Evolutionary conservation across 306 rosid genomes (phyloP), one percentile per base, ranked within the genome.

Genomic region (Begonia fuchsioides): DNA sequence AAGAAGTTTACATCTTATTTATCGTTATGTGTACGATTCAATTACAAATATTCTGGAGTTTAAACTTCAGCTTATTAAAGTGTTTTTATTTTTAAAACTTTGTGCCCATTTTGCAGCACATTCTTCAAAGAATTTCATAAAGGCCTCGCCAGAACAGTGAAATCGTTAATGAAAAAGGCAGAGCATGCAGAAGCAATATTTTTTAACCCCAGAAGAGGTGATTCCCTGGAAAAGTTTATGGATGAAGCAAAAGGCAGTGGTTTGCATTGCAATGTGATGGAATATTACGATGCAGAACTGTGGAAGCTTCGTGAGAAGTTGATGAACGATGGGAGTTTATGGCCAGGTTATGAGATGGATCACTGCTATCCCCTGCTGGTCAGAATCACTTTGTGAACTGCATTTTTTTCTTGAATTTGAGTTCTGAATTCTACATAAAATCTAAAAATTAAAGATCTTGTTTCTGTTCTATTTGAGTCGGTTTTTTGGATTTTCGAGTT

Each of bases 181-280:
- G 76, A 59, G 38, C 60, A 81, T 39, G 58, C 86, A 1, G 76
- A 74, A 71, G 88, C 93, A 15, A 59, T 87, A 45, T 69, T 83
- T 63, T 65, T 87, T 40, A 68, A 93, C 65, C 94, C 94, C n/a
- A 69, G 66, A 73, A 73, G 93, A 63, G 96, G 94, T 32, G 61
- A 75, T 50, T 83, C 93, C 14, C 67, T 87, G 62, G 83, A 68
- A 43, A 57, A 63, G 76, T 83, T 83, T 69, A 66, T 83, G 43
- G 70, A 68, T 50, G 71, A 70, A 72, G 68, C 78, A 18, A 49
- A 69, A 68, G 86, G 72, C 64, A 65, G 54, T 66, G 81, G 73
- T 60, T 58, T 77, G 71, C 70, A 15, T 54, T 73, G 60, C 77
- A 67, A 68, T 67, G 55, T 80, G 67, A 72, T 73, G 43, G 93